Evolutionary conservation across 2,329 filamentous ascomycete genomes (phyloP), one percentile per base, ranked within the genome.

Genomic region (Ustulina deusta): DNA sequence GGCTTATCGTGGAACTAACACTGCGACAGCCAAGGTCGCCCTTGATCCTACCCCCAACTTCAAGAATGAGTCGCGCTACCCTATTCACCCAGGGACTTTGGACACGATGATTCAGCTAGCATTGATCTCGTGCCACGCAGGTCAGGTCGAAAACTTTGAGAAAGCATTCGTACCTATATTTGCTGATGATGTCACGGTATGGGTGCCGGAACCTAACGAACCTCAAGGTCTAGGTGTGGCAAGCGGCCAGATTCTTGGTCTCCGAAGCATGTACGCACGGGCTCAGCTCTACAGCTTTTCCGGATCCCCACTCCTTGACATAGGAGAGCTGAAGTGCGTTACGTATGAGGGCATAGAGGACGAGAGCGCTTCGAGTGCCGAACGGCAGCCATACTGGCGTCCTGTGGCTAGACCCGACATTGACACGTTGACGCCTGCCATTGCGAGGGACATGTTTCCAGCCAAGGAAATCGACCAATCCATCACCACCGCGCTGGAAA

Each of bases 311-410:
- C 56, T 69, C 15, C 27, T 69, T 0, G 63, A 69, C 20, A 69
- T 69, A 3, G 51, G 56, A 6, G 67, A 69, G 48, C 61, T 69
- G 13, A 69, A 62, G 54, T 69, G 67, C 17, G 61, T 66, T 6
- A 27, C 48, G 10, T 66, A 61, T 27, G 67, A 67, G 32, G 60
- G 63, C 1, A 52, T 15, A 17, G 22, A 38, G 6, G 55, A 52
- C 3, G 25, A 1, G 0, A 40, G 11, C 6, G 7, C n/a, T 7
- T 49, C 54, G 2, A 36, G n/a, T n/a, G n/a, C 20, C 6, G 17
- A 15, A 20, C 52, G 63, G 1, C 62, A 69, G 15, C 67, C 63
- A 17, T 69, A 58, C 44, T 69, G 63, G 60, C 40, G 61, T 13
- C 34, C 60, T 1, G 60, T 66, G 1, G 11, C 55, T 15, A 63